Conservation (phyloP, 106 monocot genomes). For the Acanthochlamys bracteata region DNA sequence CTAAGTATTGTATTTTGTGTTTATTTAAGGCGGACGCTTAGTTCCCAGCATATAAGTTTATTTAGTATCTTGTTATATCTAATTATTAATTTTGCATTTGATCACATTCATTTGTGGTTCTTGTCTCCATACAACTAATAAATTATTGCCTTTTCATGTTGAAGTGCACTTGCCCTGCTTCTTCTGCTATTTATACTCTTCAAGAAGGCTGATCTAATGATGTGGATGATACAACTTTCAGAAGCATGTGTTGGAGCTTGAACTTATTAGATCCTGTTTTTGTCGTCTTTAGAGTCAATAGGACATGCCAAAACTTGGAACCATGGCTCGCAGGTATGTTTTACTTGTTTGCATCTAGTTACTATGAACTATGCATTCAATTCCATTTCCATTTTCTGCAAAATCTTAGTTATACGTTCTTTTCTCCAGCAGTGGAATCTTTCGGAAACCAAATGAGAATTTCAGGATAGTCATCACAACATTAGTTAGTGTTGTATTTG, state of each 20-base stretch:
- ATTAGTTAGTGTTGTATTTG: slow-evolving; percentile 50
- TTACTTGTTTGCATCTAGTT: not conserved
- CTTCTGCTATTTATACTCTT: not conserved
- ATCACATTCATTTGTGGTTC: too few relatives aligned
- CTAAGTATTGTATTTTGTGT: too few relatives aligned
- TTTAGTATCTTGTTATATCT: too few relatives aligned
- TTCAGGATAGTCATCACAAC: slow-evolving; percentile 46
- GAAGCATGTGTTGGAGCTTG: not conserved
- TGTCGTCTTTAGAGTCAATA: not conserved
- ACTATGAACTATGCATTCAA: not conserved
- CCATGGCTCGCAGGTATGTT: not conserved
- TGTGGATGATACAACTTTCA: not conserved
- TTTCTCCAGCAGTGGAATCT: slow-evolving; percentile 5
- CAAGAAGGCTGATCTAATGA: not conserved
- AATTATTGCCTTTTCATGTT: too few relatives aligned
- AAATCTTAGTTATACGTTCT: not conserved
- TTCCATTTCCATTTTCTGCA: not conserved
- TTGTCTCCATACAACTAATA: too few relatives aligned
- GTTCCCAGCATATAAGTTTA: too few relatives aligned
- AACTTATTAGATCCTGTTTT: not conserved
- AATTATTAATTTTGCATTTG: too few relatives aligned
- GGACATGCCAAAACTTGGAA: not conserved
- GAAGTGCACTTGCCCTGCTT: too few relatives aligned
- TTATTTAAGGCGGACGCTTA: too few relatives aligned
- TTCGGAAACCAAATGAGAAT: slow-evolving; percentile 48